Evolutionary conservation across 1,284 basidiomycete genomes (phyloP), one percentile per base, ranked within the genome.

Genomic region (Chiua sp.): DNA sequence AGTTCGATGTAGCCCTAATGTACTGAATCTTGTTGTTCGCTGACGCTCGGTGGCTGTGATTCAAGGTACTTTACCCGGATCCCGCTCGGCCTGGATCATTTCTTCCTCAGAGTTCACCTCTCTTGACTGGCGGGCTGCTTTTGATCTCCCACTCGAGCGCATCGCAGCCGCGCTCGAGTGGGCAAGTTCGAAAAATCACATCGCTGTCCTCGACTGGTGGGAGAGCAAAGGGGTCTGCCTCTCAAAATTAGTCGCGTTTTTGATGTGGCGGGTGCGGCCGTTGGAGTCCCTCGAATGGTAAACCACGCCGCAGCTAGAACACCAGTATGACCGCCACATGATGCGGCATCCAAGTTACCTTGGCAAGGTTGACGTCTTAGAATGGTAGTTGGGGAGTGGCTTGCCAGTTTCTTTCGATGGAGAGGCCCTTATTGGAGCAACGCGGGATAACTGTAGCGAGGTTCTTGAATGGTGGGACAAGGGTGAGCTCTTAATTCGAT

Each of bases 401-500:
- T 72, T 93, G 50, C 88, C 89, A 68, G 77, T 93, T 59, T 82
- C 87, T 47, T 94, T 90, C 71, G 91, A 94, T 71, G 87, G 86
- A 63, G 92, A 94, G 60, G 87, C 86, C 12, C 78, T 94, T 58
- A 85, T 84, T 7, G 87, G 90, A 37, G 92, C 92, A 33, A 93
- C 92, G 30, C 80, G 87, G 63, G 87, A 92, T 72, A 91, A 93
- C 65, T 82, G 88, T 47, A 86, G 88, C n/a, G 88, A 90, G 66
- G 89, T 92, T 26, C 77, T 94, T 33, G 87, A 92, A 63, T 94
- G 92, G 92, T 94, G 93, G 93, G 83, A 91, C 63, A 83, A 83
- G 65, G 89, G 85, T 56, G 87, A 87, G 11, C 77, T 94, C 52
- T 82, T 88, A 6, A 86, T 94, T 59, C 87, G 90, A 68, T 94